These are phyloP conservation scores for Eustoma russellianum DNA, from an alignment of 257 asterid species.

Conservation along the genomic window DNA sequence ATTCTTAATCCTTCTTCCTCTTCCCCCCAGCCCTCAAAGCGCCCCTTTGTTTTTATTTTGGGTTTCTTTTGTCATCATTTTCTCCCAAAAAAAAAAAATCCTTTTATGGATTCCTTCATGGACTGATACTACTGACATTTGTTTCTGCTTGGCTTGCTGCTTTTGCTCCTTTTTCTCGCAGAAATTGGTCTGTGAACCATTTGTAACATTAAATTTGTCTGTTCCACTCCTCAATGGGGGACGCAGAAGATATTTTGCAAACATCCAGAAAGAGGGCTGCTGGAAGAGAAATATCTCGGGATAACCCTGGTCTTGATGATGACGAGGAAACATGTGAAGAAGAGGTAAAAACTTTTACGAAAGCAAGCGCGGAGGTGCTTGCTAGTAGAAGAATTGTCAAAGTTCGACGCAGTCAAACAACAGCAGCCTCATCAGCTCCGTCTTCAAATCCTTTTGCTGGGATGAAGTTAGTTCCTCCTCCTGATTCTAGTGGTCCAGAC, in stretches of 20 bases:
- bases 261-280: slow-evolving; percentile 90
- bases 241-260: slow-evolving; percentile 49
- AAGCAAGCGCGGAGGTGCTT: slow-evolving; percentile 80
- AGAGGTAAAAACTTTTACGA: slow-evolving; percentile 71
- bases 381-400: slow-evolving; percentile 77
- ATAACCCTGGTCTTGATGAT: slow-evolving; percentile 88
- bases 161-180: slow-evolving; percentile 9
- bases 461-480: slow-evolving; percentile 49
- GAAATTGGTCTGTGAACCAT: slow-evolving; percentile 14
- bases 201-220: slow-evolving; percentile 2
- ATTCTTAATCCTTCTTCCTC: no score
- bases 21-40: no score
- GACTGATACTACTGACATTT: no score
- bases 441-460: slow-evolving; percentile 72
- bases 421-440: slow-evolving; percentile 36
- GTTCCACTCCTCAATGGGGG: slow-evolving; percentile 50
- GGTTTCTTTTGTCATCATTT: no score
- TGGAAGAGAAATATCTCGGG: slow-evolving; percentile 68
- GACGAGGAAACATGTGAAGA: slow-evolving; percentile 50
- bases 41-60: no score
- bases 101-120: no score
- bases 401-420: slow-evolving; percentile 57
- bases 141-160: no score
- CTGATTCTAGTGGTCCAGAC: slow-evolving; percentile 16
- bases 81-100: no score